Base-by-base conservation (phyloP, 257 asterid species). In the Leonotis leonurus region DNA sequence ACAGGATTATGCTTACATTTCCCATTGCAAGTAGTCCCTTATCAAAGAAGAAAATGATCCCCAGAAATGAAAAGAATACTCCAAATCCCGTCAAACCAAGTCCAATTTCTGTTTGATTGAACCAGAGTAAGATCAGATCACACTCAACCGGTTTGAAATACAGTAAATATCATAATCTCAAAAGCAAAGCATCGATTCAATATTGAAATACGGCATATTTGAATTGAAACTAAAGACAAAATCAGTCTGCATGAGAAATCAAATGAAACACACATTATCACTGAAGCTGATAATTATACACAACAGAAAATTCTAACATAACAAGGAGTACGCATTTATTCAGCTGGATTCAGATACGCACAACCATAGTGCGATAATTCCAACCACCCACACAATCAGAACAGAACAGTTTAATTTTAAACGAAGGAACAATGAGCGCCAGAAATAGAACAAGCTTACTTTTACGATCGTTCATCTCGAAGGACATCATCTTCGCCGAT, bases 11-110 rank as follows among this genome's bases (percentile, higher is more conserved):
- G 69, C 96, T 81, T 81, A 92, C 98, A 66, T 91, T 91, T 65
- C 96, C 98, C 94, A 91, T 86, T 35, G 96, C 98, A 65, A 91
- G 83, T 30, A 91, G 81, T 29, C 98, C 98, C 78, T 91, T 91
- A 65, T 88, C 98, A 26, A 91, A 88, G 81, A 91, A 86, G 80
- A 84, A 83, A 69, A 86, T 74, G 73, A 91, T 69, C 60, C 98
- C 98, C 73, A 91, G 73, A 80, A 91, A 78, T 9, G 95, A 88
- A 75, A 91, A 91, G 41, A 91, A 84, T 17, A 88, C 82, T 54
- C 98, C 97, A 58, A 91, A 91, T 50, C 95, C 97, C 22, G 98
- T 91, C 89, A 91, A 80, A 59, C 97, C 96, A 13, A 91, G 89
- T 35, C 98, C 97, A 71, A 91, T 91, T 84, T 91, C 96, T 90